Evolutionary conservation across 805 yeast genomes (phyloP), one percentile per base, ranked within the genome.

Genomic region (Candida rishiriensis): DNA sequence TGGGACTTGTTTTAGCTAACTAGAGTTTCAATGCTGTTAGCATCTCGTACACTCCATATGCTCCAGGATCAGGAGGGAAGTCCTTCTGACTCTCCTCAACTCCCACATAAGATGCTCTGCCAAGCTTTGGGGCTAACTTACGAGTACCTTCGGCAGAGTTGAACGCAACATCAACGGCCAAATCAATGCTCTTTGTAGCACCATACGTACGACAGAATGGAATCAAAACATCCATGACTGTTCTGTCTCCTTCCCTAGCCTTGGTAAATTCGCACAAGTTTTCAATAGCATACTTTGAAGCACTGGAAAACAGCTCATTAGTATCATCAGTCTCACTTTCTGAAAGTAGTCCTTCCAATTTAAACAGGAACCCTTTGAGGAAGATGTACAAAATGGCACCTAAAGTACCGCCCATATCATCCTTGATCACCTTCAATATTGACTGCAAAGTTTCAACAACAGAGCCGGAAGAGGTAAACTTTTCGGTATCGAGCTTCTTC

Each of bases 11-110:
- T n/a, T n/a, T n/a, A n/a, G n/a, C n/a, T n/a, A n/a, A n/a, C n/a
- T n/a, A n/a, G n/a, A n/a, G 30, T 12, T 29, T 34, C 26, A 64
- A 52, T 10, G 66, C 66, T 30, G 54, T 38, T 32, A 65, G 51
- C 3, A 65, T 55, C 44, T 64, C 69, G 46, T 66, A 65, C 16
- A 66, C 60, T 28, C 69, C 71, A 43, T 64, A 66, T 12, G 71
- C 70, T 18, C 71, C 71, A n/a, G 71, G 70, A 41, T 67, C 71
- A 7, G 71, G 71, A 9, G 68, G 68, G 41, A 64, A 62, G 29
- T 55, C 65, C 2, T 37, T 48, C 28, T 47, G 50, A 12, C 55
- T 52, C 1, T 54, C 62, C 15, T 56, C 50, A 11, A 60, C 57
- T 15, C 69, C 71, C 38, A 67, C 71, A 41, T 67, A 67, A 3